Percentiles rank a stretch among this genome's conserved stretches.
Evolutionary conservation across 441 rosid genomes (phyloP).

Genomic region (Pelargonium cotyledonis): DNA sequence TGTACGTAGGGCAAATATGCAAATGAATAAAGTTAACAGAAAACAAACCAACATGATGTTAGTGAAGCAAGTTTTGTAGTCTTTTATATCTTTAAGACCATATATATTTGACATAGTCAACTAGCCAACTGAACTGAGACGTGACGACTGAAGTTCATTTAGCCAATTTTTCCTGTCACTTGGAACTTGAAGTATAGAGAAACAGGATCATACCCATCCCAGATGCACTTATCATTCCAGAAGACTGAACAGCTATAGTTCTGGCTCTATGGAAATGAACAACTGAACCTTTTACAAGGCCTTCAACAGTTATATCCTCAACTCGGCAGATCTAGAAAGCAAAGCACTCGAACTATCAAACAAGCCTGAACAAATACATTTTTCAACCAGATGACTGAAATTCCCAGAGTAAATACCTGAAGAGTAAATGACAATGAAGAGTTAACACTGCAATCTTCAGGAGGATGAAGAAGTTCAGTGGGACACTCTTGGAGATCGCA

Average conservation of each 20-base stretch:
- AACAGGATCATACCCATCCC: slow-evolving; percentile 68
- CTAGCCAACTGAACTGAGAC: background rate
- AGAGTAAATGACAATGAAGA: slow-evolving; percentile 90
- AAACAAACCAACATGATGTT: background rate
- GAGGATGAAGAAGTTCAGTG: slow-evolving; percentile 77
- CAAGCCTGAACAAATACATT: slow-evolving; percentile 15
- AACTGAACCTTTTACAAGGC: slow-evolving; percentile 86
- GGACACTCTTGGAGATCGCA: slow-evolving; percentile 85
- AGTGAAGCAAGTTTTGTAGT: background rate
- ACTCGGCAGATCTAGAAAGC: slow-evolving; percentile 81
- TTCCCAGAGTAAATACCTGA: slow-evolving; percentile 55
- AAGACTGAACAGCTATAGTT: slow-evolving; percentile 59
- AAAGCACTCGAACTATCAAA: slow-evolving; percentile 24
- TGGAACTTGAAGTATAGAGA: slow-evolving; percentile 11
- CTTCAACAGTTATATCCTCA: slow-evolving; percentile 87
- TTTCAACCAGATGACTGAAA: slow-evolving; percentile 20
- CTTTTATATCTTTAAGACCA: slow-evolving; percentile 17
- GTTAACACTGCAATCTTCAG: slow-evolving; percentile 99
- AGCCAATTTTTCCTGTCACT: slow-evolving; percentile 1
- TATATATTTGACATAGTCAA: background rate
- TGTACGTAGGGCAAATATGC: slow-evolving; percentile 29
- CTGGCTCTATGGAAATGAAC: slow-evolving; percentile 96
- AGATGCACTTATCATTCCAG: slow-evolving; percentile 84
- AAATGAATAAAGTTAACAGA: background rate
- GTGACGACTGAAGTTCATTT: slow-evolving; percentile 2